Evolutionary conservation across 495 filamentous ascomycete species (phyloP), one percentile per base, ranked within the genome.

Genomic region (Lepidopterella palustris): DNA sequence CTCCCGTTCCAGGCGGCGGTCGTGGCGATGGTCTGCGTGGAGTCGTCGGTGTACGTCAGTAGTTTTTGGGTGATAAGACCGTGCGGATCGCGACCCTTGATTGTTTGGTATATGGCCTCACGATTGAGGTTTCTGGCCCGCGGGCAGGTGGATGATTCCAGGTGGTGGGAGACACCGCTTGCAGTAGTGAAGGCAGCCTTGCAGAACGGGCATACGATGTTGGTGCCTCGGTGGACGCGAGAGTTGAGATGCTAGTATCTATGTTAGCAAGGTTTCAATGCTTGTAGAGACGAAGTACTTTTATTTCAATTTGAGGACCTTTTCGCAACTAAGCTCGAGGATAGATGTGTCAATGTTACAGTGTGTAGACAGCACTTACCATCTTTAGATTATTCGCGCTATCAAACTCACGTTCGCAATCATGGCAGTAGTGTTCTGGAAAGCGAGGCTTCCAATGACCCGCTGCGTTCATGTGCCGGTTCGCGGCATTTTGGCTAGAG

Each of bases 151-250:
- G 72, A 74, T 2, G 52, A 68, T 54, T 80, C 78, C 11, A 80
- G 73, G 55, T 81, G 78, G 58, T 77, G 74, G 2, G 59, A 59
- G 0, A 78, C 57, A 13, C 78, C 76, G 53, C 74, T 77, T 18
- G 76, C 72, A 3, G 74, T 67, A 15, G 71, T 74, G 53, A 72
- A 79, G 5, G 5, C 53, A 18, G 29, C 26, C 26, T 68, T 65
- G 65, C 78, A 81, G 69, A 80, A 79, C 2, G 77, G 75, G 52
- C 77, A 81, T 0, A 39, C 1, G 45, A 77, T 82, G 69, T 86
- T 89, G 31, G 82, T 88, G 74, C 95, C 91, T 65, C 89, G 87
- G 62, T 92, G 80, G 68, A 95, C 86, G 72, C 66, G 66, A 0
- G 76, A 81, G 24, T 78, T 76, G 5, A 76, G 69, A 59, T 81